A percentile compares a stretch with the other conserved stretches of the same genome.
Evolutionary conservation across 2,329 filamentous ascomycete genomes (phyloP).

Genomic region (Nigrospora osmanthi): DNA sequence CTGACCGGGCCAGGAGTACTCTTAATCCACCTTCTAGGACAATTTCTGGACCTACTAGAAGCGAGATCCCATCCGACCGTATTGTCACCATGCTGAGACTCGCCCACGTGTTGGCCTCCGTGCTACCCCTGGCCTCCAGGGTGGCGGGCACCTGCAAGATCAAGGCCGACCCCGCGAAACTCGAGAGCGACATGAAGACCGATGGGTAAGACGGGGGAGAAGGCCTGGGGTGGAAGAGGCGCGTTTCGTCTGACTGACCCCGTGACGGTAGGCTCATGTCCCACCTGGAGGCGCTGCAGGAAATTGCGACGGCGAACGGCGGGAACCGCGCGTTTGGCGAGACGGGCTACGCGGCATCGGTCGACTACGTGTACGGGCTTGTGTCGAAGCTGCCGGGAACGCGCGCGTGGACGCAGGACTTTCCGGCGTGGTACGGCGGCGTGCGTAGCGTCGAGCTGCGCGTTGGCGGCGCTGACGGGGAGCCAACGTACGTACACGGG

Average conservation of each 20-base stretch:
- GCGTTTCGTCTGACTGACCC: neutral
- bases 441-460: conserved; percentile 31
- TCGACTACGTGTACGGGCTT: conserved; percentile 39
- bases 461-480: conserved; percentile 17
- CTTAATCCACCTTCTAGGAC: too few relatives aligned
- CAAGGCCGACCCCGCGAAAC: conserved; percentile 1
- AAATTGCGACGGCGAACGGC: conserved; percentile 38
- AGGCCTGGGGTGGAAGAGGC: neutral
- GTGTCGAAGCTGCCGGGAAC: conserved; percentile 29
- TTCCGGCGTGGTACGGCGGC: conserved; percentile 33
- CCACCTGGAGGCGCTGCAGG: conserved; percentile 36
- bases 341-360: conserved; percentile 39
- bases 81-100: neutral
- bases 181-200: conserved; percentile 3
- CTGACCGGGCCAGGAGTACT: neutral
- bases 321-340: conserved; percentile 46
- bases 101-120: neutral
- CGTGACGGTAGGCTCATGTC: conserved; percentile 27
- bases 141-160: neutral
- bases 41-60: neutral
- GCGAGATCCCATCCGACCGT: too few relatives aligned
- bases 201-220: neutral
- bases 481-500: conserved; percentile 27
- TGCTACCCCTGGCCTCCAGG: neutral
- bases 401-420: conserved; percentile 37